phyloP scores from a whole-genome alignment of 805 yeast species.

The Saccharomyces mikatae region DNA sequence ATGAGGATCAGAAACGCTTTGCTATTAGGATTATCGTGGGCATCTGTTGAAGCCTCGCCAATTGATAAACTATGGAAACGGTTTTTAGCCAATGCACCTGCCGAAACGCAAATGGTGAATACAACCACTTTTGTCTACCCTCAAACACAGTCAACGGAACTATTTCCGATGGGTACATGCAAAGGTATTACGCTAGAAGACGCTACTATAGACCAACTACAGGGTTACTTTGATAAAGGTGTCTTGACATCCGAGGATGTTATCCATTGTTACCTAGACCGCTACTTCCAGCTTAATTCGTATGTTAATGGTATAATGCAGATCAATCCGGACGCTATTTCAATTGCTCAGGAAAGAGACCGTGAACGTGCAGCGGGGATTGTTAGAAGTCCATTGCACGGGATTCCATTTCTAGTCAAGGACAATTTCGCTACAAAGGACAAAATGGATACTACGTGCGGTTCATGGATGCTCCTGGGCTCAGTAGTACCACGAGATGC shows the following conservation, averaged over 20 bases:
- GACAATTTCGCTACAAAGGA: constrained; percentile 27
- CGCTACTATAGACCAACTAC: constrained; percentile 27
- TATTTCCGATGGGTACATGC: constrained; percentile 20
- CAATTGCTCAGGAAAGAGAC: constrained; percentile 21
- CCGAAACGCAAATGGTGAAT: constrained; percentile 5
- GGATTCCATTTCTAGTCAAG: constrained; percentile 26
- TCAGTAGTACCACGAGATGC: constrained; percentile 28
- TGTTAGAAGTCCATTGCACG: constrained; percentile 24
- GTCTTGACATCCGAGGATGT: constrained; percentile 18
- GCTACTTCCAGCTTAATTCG: constrained; percentile 21
- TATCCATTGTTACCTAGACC: constrained; percentile 18
- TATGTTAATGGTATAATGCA: constrained; percentile 20
- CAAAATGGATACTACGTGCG: constrained; percentile 22
- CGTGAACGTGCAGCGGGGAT: constrained; percentile 19
- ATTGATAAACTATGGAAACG: not conserved
- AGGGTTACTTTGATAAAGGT: constrained; percentile 19
- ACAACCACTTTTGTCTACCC: constrained; percentile 8
- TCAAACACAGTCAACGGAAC: constrained; percentile 6
- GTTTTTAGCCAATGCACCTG: not conserved
- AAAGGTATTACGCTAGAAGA: constrained; percentile 23
- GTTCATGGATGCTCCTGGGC: constrained; percentile 22
- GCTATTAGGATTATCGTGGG: not conserved
- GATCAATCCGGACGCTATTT: constrained; percentile 22
- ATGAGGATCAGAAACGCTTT: not conserved
- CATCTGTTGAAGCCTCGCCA: not conserved